phyloP scores from a whole-genome alignment of 805 yeast species.

The Hanseniaspora hatyaiensis region DNA sequence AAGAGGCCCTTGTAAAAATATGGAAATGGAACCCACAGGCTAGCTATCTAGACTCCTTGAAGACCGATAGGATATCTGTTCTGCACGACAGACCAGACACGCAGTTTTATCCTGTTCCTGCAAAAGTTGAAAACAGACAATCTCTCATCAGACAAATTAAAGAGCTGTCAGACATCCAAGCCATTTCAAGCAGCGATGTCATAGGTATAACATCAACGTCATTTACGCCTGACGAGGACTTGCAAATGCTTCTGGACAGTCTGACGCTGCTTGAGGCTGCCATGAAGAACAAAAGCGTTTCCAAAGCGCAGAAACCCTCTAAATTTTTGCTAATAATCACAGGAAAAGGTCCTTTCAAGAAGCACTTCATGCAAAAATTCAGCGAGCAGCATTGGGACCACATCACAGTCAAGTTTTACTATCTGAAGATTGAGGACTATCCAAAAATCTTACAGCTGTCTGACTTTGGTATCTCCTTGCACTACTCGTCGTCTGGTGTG shows the following conservation, averaged over 20 bases:
- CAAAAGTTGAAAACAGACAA: slow-evolving; percentile 19
- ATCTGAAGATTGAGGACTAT: slow-evolving; percentile 73
- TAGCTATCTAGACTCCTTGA: slow-evolving; percentile 23
- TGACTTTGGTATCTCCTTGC: slow-evolving; percentile 82
- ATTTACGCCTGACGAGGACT: slow-evolving; percentile 92
- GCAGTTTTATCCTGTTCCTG: slow-evolving; percentile 45
- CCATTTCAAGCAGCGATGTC: too few relatives aligned
- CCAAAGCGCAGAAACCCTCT: too few relatives aligned
- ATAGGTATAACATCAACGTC: slow-evolving; percentile 82
- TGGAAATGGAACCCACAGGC: slow-evolving; percentile 31
- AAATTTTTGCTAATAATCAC: slow-evolving; percentile 68
- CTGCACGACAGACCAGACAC: slow-evolving; percentile 78
- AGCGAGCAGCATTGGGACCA: slow-evolving; percentile 35
- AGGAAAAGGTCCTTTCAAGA: slow-evolving; percentile 83
- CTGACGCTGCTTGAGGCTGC: slow-evolving; percentile 32
- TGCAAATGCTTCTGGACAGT: slow-evolving; percentile 56
- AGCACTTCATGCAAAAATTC: slow-evolving; percentile 40
- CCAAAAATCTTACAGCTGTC: slow-evolving; percentile 64
- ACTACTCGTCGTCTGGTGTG: slow-evolving; percentile 80
- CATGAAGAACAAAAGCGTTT: slow-evolving; percentile 22
- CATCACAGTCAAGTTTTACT: slow-evolving; percentile 50
- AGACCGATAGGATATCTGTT: slow-evolving; percentile 41
- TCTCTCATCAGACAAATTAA: background rate
- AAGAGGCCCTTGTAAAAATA: slow-evolving; percentile 41
- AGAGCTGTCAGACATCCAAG: too few relatives aligned